phyloP scores from a whole-genome alignment of 2,329 filamentous ascomycete genomes.

The Ophiostoma novo-ulmi region DNA sequence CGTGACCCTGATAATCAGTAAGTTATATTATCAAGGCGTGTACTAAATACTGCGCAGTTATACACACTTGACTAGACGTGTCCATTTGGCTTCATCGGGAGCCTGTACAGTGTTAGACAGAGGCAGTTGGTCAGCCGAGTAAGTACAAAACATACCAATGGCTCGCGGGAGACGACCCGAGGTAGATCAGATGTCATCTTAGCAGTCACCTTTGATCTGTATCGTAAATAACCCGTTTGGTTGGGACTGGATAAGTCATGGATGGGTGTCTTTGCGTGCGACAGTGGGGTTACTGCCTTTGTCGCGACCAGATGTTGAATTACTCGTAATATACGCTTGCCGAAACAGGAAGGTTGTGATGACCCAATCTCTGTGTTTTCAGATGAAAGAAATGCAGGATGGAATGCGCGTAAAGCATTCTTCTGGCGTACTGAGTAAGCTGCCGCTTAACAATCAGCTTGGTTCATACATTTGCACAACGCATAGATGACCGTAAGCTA shows the following conservation, averaged over 20 bases:
- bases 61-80: conserved; percentile 52
- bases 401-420: neutral
- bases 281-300: neutral
- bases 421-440: neutral
- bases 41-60: neutral
- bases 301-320: neutral
- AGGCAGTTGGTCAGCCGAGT: no score
- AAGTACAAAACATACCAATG: conserved; percentile 18
- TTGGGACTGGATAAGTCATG: no score
- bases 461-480: neutral
- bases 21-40: no score
- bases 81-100: conserved; percentile 54
- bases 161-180: conserved; percentile 18
- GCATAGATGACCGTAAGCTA: no score
- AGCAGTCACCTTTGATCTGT: neutral
- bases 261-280: no score
- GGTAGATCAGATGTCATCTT: neutral
- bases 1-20: conserved; percentile 40
- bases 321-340: neutral
- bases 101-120: conserved; percentile 34
- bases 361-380: neutral
- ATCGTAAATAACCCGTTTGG: no score
- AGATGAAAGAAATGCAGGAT: neutral
- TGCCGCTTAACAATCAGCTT: neutral
- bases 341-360: neutral